Evolutionary conservation across 2,329 filamentous ascomycete genomes (phyloP), one percentile per base, ranked within the genome.

Genomic region (Lizonia empirigonia): DNA sequence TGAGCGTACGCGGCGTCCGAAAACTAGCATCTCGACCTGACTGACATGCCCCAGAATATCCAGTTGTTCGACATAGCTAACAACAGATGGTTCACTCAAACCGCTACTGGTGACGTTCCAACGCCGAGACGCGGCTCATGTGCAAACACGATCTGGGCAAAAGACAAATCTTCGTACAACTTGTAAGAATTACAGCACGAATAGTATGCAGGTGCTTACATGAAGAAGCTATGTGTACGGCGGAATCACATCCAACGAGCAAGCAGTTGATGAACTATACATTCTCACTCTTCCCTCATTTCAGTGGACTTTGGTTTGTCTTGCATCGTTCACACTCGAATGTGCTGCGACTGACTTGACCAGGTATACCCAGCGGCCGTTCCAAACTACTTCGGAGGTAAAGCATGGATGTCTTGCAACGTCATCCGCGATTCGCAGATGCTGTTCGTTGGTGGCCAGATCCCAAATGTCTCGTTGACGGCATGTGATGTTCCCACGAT

Each of bases 181-280:
- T 82, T 86, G 81, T 85, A 46, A 42, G 42, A n/a, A 15, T 15
- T 58, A 68, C 79, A 67, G 2, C 7, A 9, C 13, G 5, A 24
- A 6, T 15, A 6, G 0, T 8, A 22, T 15, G 5, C 12, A 1
- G 20, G 9, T 15, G 15, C 40, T 39, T 18, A 38, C 56, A 15
- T 9, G 59, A 27, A 32, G 12, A 42, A 85, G 82, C 22, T 85
- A 85, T 57, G 64, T 85, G 4, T 85, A 84, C 60, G 84, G 83
- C 38, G 84, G 84, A 9, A 71, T 76, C 15, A 74, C 80, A 39
- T 71, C 75, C 1, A 68, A 79, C 19, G 76, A 74, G 0, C 70
- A 76, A 9, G 82, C 82, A n/a, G 84, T 77, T 58, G 81, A 84
- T 58, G 83, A 86, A 67, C 74, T 84, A 50, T 86, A 83, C 59